Evolutionary conservation across 2,329 filamentous ascomycete genomes (phyloP), one percentile per base, ranked within the genome.

Genomic region (Fusarium ambrosium): DNA sequence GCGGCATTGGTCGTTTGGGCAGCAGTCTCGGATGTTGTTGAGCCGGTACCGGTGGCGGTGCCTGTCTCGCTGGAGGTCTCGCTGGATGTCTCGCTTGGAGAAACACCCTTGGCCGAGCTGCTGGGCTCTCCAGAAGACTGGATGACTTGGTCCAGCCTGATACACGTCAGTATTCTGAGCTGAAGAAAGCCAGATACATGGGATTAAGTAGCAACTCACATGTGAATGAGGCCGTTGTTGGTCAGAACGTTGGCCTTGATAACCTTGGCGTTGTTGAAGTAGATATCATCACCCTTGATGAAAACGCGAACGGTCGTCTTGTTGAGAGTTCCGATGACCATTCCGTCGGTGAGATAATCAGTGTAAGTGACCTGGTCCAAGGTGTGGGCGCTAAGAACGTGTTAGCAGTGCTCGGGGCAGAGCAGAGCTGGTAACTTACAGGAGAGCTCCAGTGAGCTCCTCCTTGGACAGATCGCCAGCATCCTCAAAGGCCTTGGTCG

Each of bases 191-290:
- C 7, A 16, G 14, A 22, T n/a, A 29, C 6, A 6, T 10, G 24
- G 2, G n/a, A 20, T 24, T 1, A 7, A 60, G 20, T 3, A 14
- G 11, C 14, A 9, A 68, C 72, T 63, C 13, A 75, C 75, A 77
- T 70, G 24, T 77, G 75, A 18, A 77, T 64, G 9, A 77, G 63
- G 4, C 75, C 75, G 34, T 77, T 77, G 39, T 77, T 77, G 3
- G 75, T 77, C 0, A 77, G 24, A 0, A 77, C 75, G 37, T 77
- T 77, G 1, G 72, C 43, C 34, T 77, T 66, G 4, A 77, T 75
- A 0, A 77, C 61, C 62, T 75, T 77, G 62, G 75, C 75, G 5
- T 77, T 77, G 59, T 77, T 77, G 63, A 77, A 77, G 41, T 66
- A 77, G 14, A 77, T 74, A 9, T 75, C 72, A 9, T 70, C 29